Conservation (phyloP, 139 green algal genomes). For the Marvania coccoides region DNA sequence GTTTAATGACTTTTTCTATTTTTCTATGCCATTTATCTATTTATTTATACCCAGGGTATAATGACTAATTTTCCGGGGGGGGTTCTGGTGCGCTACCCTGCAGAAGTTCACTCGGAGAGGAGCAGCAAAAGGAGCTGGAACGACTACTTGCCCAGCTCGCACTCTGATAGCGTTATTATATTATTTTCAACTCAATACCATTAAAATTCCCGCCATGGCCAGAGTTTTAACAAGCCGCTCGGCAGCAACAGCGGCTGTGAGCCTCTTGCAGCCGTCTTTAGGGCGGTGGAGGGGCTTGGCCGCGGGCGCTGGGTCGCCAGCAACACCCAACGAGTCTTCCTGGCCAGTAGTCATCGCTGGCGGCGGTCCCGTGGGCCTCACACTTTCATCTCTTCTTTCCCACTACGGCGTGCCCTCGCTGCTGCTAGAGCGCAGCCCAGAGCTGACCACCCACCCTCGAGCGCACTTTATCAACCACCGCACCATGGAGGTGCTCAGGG, state of each 20-base stretch:
- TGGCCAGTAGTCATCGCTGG: slow-evolving; percentile 68
- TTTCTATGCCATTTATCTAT: no score
- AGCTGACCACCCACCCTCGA: slow-evolving; percentile 60
- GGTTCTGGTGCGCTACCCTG: no score
- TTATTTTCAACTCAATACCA: background rate
- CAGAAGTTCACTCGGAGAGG: background rate
- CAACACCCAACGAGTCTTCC: background rate
- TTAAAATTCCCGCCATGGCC: background rate
- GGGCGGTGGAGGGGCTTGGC: background rate
- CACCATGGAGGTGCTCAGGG: slow-evolving; percentile 78
- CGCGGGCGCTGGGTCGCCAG: background rate
- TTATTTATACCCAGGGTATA: no score
- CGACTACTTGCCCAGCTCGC: background rate
- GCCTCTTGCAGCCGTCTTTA: background rate
- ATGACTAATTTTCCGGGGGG: no score
- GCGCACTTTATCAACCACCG: slow-evolving; percentile 94
- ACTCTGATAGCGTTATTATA: background rate
- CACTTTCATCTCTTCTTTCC: slow-evolving; percentile 54
- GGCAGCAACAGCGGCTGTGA: background rate
- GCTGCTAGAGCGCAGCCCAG: slow-evolving; percentile 50
- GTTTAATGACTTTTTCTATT: background rate
- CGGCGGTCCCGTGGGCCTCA: slow-evolving; percentile 70
- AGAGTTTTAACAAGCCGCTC: no score
- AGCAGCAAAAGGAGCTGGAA: background rate
- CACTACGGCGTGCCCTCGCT: slow-evolving; percentile 47